Conservation (phyloP, 2,329 filamentous ascomycete species). For the Tolypocladium endophyticum region DNA sequence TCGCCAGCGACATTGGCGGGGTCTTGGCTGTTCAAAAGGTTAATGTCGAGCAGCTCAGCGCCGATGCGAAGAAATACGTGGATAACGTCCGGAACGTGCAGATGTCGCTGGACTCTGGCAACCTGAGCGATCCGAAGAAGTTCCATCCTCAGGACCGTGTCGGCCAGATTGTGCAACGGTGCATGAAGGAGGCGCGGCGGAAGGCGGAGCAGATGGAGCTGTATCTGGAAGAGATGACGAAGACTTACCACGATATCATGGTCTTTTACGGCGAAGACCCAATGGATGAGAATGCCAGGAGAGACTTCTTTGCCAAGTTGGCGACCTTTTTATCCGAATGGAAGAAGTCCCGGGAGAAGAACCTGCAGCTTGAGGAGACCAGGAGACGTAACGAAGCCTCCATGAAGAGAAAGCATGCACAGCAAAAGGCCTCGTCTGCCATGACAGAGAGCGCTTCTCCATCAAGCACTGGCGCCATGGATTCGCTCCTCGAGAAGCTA, state of each 20-base stretch:
- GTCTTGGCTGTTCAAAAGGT: conserved; percentile 77
- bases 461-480: conserved; percentile 81
- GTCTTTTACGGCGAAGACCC: conserved; percentile 93
- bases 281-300: conserved; percentile 78
- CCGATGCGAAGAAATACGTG: conserved; percentile 85
- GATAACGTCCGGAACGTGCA: conserved; percentile 93
- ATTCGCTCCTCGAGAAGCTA: conserved; percentile 87
- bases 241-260: conserved; percentile 91
- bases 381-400: conserved; percentile 79
- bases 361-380: conserved; percentile 69
- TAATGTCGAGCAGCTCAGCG: conserved; percentile 84
- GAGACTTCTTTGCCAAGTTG: conserved; percentile 93
- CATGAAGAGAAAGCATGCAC: conserved; percentile 81
- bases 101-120: conserved; percentile 81
- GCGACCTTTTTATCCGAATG: conserved; percentile 85
- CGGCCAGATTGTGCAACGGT: conserved; percentile 77
- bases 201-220: conserved; percentile 95
- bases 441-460: conserved; percentile 46
- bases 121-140: conserved; percentile 90
- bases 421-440: conserved; percentile 43
- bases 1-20: conserved; percentile 71
- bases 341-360: conserved; percentile 95
- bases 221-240: conserved; percentile 86
- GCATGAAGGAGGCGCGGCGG: conserved; percentile 91
- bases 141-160: conserved; percentile 98